Evolutionary conservation across 2,329 filamentous ascomycete genomes (phyloP).

Genomic region (Esteya vermicola): DNA sequence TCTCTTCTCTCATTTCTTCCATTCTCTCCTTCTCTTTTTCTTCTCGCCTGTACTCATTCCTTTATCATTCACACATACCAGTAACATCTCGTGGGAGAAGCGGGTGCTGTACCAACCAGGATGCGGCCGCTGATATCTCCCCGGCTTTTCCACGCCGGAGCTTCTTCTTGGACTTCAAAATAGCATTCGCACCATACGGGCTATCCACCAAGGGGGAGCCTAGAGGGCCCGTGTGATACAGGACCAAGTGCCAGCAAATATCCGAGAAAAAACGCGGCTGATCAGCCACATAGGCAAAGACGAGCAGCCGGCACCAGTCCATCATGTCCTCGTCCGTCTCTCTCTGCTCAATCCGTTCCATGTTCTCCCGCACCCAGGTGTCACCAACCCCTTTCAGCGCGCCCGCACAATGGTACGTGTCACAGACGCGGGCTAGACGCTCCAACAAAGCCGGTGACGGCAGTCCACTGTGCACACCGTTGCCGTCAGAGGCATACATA

Average conservation of each 20-base stretch:
- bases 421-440: constrained; percentile 7
- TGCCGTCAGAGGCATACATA: not conserved
- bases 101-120: not conserved
- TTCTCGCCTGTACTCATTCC: no score
- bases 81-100: not conserved
- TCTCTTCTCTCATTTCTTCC: no score
- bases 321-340: not conserved
- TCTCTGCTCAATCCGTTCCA: not conserved
- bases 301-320: constrained; percentile 5
- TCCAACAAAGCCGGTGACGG: constrained; percentile 5
- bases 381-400: constrained; percentile 5
- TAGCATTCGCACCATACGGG: no score
- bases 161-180: not conserved
- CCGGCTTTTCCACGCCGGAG: not conserved
- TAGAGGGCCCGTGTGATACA: not conserved
- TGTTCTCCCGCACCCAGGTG: constrained; percentile 6
- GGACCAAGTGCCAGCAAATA: constrained; percentile 8
- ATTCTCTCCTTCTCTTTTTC: no score
- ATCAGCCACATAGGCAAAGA: constrained; percentile 10
- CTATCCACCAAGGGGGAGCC: no score
- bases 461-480: constrained; percentile 2
- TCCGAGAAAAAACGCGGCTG: constrained; percentile 7
- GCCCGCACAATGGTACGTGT: constrained; percentile 9
- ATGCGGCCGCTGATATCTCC: not conserved
- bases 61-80: no score